Evolutionary conservation across 1,284 basidiomycete species (phyloP), one percentile per base, ranked within the genome.

Genomic region (Sporisorium scitamineum): DNA sequence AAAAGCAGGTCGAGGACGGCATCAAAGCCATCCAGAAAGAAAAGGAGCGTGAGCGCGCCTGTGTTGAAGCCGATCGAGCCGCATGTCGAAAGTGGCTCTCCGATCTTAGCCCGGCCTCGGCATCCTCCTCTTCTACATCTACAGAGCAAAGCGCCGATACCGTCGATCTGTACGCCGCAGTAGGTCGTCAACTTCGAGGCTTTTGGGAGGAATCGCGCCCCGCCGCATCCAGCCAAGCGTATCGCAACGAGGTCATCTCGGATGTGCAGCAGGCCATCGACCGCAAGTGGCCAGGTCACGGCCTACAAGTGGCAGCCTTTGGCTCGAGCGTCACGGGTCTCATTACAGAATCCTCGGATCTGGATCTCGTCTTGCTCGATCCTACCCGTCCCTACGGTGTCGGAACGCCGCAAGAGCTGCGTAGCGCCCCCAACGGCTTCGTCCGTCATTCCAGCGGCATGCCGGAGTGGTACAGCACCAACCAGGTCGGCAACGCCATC

Each of bases 281-380:
- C 22, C 34, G 26, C 26, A 58, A 56, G 10, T 81, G 78, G 78
- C 66, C 71, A 18, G 61, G 72, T 27, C 58, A 68, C 20, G 61
- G 58, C 6, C 66, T 82, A 10, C 47, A 70, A 39, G 75, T 82
- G 0, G 69, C 67, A 3, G 64, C 81, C 2, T 82, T 82, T 48
- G 81, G 81, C 42, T 81, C 80, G n/a, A 78, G 76, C 31, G 71
- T 76, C 24, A 82, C 80, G 1, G 80, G 78, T 0, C 56, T 81
- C 41, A 47, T 67, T 32, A 71, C 65, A n/a, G 68, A 69, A 10
- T 45, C 57, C 2, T 81, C 79, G 1, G 81, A 82, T 26, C 41
- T 82, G 8, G 81, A 82, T 52, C 69, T 81, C 4, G 74, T 75
- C 45, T 47, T 82, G 44, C 78, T 81, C 41, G 81, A 82, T 45